Conservation (phyloP, 305 asterid species). For the Solanum hybrid region DNA sequence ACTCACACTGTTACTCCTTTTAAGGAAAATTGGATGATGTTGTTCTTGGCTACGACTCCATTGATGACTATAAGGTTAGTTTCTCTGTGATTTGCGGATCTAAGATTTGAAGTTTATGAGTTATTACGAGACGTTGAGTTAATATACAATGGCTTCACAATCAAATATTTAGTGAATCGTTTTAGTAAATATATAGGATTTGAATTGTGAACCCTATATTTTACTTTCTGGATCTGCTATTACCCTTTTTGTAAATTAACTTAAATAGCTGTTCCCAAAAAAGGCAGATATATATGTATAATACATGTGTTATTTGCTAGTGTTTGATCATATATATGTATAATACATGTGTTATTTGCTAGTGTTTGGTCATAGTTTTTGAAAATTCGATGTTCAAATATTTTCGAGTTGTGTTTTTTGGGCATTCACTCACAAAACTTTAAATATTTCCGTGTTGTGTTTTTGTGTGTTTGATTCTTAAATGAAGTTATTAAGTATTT, state of each 20-base stretch:
- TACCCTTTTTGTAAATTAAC: neutral
- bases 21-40: conserved; percentile 73
- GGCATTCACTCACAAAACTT: neutral
- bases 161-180: neutral
- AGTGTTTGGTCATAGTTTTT: neutral
- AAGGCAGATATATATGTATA: neutral
- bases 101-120: neutral
- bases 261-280: neutral
- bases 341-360: neutral
- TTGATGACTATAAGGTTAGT: conserved; percentile 61
- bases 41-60: conserved; percentile 54
- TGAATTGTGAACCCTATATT: neutral
- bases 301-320: neutral
- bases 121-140: neutral
- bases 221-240: neutral
- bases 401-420: neutral
- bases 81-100: neutral
- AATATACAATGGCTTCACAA: neutral
- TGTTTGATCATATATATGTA: neutral
- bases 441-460: neutral
- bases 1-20: neutral
- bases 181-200: neutral
- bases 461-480: neutral
- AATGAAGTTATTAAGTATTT: neutral
- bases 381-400: neutral